Conservation (phyloP, 2,329 filamentous ascomycete genomes). For the Ophiostoma montium region DNA sequence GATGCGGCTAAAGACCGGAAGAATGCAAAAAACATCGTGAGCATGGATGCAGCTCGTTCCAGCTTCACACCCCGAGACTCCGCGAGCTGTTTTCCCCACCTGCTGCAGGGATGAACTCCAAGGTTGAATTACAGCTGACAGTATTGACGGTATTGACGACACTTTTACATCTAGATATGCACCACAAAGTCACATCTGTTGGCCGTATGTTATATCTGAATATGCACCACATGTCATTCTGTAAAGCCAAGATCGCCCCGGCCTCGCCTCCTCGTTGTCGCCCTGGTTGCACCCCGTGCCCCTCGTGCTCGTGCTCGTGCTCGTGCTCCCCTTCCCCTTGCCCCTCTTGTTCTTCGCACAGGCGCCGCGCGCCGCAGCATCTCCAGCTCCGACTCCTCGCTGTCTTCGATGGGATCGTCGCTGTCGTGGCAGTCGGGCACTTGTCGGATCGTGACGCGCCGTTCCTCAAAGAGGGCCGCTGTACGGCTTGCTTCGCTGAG, state of each 20-base stretch:
- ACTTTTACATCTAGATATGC: too few species aligned
- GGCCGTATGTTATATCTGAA: too few species aligned
- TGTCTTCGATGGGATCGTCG: constrained; percentile 4
- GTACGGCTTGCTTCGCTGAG: neutral
- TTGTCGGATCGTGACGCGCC: neutral
- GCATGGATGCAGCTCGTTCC: too few species aligned
- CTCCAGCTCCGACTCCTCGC: constrained; percentile 1
- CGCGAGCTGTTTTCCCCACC: neutral
- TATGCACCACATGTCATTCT: too few species aligned
- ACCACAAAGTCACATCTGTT: too few species aligned
- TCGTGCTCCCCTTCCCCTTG: neutral
- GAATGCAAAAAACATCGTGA: too few species aligned
- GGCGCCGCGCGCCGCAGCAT: neutral
- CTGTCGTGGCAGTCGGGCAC: neutral
- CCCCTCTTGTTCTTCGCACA: neutral
- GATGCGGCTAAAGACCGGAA: neutral
- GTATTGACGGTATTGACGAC: too few species aligned
- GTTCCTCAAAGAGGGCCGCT: neutral
- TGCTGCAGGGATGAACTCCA: too few species aligned
- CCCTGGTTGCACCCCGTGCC: neutral
- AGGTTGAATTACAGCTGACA: too few species aligned
- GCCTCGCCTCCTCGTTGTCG: neutral
- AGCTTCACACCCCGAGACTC: neutral
- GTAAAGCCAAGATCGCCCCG: neutral
- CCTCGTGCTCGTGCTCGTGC: neutral